These are phyloP conservation scores for Butyriboletus appendiculatus DNA, from an alignment of 1,284 basidiomycete species.

Conservation along the genomic window DNA sequence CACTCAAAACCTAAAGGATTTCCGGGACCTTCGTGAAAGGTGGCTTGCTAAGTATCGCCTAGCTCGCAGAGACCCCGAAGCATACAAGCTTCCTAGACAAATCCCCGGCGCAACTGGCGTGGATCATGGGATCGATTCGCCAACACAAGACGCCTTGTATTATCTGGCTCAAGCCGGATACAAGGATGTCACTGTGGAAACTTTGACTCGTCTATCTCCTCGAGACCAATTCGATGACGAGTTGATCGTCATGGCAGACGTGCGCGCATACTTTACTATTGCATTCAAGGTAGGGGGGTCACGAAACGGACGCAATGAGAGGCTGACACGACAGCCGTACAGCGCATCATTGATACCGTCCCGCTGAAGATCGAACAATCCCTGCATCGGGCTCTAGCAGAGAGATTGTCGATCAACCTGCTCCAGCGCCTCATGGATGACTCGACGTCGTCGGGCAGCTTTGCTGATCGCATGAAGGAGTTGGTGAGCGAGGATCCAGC, in stretches of 20 bases:
- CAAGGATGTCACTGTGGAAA: conserved; percentile 11
- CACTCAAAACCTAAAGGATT: conserved; percentile 38
- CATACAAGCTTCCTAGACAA: no score
- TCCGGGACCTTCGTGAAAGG: conserved; percentile 15
- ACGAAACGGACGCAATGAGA: not conserved
- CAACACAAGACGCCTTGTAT: conserved; percentile 9
- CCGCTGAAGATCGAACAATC: conserved; percentile 53
- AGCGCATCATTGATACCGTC: conserved; percentile 59
- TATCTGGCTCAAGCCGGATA: conserved; percentile 29
- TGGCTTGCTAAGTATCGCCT: conserved; percentile 25
- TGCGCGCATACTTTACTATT: conserved; percentile 54
- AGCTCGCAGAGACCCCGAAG: conserved; percentile 2
- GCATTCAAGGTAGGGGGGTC: conserved; percentile 42
- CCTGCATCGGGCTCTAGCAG: conserved; percentile 44
- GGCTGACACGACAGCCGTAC: not conserved
- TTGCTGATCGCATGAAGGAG: conserved; percentile 32
- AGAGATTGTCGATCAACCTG: conserved; percentile 41
- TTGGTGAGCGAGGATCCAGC: conserved; percentile 48
- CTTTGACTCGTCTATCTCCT: conserved; percentile 22
- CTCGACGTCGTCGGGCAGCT: conserved; percentile 8
- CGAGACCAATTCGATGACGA: conserved; percentile 37
- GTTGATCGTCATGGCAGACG: conserved; percentile 49
- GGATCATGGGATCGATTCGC: no score
- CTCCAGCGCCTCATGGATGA: conserved; percentile 37
- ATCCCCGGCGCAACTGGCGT: no score